Conservation (phyloP, 2,329 filamentous ascomycete species). For the Colletotrichum noveboracense region DNA sequence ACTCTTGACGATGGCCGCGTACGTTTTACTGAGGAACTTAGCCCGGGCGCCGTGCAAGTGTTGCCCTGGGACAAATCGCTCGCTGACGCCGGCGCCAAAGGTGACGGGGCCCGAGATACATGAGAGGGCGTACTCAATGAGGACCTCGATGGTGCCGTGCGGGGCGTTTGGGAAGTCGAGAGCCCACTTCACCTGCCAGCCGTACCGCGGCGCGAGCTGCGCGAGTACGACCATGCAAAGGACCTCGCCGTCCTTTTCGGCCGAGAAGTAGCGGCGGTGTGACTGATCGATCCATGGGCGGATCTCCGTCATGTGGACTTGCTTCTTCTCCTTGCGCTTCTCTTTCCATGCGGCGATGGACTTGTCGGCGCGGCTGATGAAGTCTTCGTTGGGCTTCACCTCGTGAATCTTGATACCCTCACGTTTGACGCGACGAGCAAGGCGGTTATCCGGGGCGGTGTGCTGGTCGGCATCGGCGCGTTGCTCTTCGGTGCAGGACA, state of each 20-base stretch:
- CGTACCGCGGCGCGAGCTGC: slow-evolving; percentile 79
- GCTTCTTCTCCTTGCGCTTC: slow-evolving; percentile 76
- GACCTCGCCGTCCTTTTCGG: slow-evolving; percentile 76
- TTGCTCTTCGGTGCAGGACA: slow-evolving; percentile 89
- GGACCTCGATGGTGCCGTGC: slow-evolving; percentile 85
- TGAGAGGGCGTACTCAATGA: slow-evolving; percentile 74
- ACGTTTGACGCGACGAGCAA: slow-evolving; percentile 80
- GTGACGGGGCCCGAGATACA: slow-evolving; percentile 67
- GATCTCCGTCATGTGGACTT: slow-evolving; percentile 91
- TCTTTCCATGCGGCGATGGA: slow-evolving; percentile 81
- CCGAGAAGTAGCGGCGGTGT: slow-evolving; percentile 87
- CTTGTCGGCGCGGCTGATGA: slow-evolving; percentile 72
- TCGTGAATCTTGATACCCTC: slow-evolving; percentile 85
- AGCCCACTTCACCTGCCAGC: slow-evolving; percentile 96
- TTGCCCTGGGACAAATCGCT: slow-evolving; percentile 77
- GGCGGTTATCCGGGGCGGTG: slow-evolving; percentile 72
- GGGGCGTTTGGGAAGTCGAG: slow-evolving; percentile 89
- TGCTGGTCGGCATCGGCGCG: slow-evolving; percentile 80
- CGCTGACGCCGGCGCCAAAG: slow-evolving; percentile 83
- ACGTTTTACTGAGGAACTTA: slow-evolving; percentile 82
- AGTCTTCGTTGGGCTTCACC: slow-evolving; percentile 70
- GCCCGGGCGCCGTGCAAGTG: slow-evolving; percentile 82
- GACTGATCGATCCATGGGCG: slow-evolving; percentile 84
- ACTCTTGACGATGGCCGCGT: slow-evolving; percentile 81
- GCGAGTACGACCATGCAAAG: slow-evolving; percentile 82